phyloP scores from a whole-genome alignment of 371 early-diverging fungal species.

The Phascolomyces articulosus region DNA sequence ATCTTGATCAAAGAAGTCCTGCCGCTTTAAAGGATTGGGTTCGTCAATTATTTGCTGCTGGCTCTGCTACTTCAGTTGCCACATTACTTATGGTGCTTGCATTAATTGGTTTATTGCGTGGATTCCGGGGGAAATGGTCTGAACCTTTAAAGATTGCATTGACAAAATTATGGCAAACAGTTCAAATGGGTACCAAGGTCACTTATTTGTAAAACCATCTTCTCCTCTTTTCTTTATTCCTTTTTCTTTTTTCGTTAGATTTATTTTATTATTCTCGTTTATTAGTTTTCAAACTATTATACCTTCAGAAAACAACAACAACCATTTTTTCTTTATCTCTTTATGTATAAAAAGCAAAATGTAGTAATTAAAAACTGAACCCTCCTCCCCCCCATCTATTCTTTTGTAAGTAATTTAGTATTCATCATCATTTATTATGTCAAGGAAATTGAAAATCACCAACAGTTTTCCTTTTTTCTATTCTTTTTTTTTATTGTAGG shows the following conservation, averaged over 20 bases:
- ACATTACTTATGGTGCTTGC: conserved; percentile 33
- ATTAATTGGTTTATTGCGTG: conserved; percentile 29
- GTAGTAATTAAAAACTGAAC: too few species aligned
- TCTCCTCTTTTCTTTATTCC: not conserved
- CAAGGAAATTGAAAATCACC: too few species aligned
- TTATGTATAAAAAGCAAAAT: too few species aligned
- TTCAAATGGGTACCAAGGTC: conserved; percentile 50
- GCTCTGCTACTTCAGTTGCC: conserved; percentile 21
- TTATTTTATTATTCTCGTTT: not conserved
- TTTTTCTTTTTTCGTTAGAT: not conserved
- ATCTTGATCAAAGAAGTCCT: conserved; percentile 3
- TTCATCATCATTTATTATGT: too few species aligned
- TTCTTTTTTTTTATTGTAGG: too few species aligned
- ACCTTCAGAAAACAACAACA: too few species aligned
- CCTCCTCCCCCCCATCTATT: too few species aligned
- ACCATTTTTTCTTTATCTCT: too few species aligned
- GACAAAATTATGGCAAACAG: conserved; percentile 42
- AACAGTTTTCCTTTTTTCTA: too few species aligned
- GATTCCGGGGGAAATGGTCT: conserved; percentile 27
- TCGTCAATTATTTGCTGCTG: conserved; percentile 19
- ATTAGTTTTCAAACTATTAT: too few species aligned
- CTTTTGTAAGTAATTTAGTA: too few species aligned
- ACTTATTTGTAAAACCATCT: conserved; percentile 38
- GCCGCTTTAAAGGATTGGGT: conserved; percentile 30
- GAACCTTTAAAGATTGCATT: conserved; percentile 24